These are phyloP conservation scores for Apiotrichum gracile DNA, from an alignment of 1,284 basidiomycete species.

Conservation along the genomic window DNA sequence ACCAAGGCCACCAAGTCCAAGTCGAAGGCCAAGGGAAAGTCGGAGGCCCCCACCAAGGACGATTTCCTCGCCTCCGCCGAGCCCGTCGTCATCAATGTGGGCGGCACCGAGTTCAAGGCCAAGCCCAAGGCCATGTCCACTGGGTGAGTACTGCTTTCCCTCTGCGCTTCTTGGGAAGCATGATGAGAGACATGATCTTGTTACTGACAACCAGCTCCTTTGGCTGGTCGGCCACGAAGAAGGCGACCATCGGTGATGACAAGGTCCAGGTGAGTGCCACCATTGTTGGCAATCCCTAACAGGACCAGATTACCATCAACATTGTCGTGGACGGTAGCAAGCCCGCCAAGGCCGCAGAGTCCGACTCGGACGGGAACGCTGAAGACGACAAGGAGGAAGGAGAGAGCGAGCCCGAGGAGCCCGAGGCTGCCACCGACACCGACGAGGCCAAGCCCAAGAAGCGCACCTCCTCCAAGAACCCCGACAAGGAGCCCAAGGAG, in stretches of 20 bases:
- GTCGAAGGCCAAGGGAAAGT: background rate
- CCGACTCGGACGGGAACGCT: background rate
- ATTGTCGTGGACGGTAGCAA: constrained; percentile 12
- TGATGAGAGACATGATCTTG: background rate
- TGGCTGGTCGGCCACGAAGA: constrained; percentile 18
- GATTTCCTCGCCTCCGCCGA: background rate
- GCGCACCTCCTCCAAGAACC: background rate
- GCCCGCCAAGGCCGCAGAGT: background rate
- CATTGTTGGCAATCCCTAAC: background rate
- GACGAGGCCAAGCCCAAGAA: background rate
- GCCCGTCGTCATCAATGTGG: constrained; percentile 7
- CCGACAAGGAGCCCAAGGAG: background rate
- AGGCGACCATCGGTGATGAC: constrained; percentile 6
- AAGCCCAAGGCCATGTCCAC: constrained; percentile 10
- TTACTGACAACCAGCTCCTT: constrained; percentile 12
- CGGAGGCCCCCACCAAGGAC: background rate
- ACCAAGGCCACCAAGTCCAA: too few species aligned
- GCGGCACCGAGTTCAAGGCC: constrained; percentile 3
- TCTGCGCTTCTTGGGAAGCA: background rate
- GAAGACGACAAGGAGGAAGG: background rate
- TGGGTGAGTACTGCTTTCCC: constrained; percentile 9
- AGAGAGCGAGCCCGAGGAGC: background rate
- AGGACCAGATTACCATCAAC: constrained; percentile 11
- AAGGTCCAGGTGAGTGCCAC: constrained; percentile 13
- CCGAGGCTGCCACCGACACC: background rate